A percentile compares a stretch with the other conserved stretches of the same genome.
phyloP scores from a whole-genome alignment of 1,284 basidiomycete genomes.

The Ustilago curta region DNA sequence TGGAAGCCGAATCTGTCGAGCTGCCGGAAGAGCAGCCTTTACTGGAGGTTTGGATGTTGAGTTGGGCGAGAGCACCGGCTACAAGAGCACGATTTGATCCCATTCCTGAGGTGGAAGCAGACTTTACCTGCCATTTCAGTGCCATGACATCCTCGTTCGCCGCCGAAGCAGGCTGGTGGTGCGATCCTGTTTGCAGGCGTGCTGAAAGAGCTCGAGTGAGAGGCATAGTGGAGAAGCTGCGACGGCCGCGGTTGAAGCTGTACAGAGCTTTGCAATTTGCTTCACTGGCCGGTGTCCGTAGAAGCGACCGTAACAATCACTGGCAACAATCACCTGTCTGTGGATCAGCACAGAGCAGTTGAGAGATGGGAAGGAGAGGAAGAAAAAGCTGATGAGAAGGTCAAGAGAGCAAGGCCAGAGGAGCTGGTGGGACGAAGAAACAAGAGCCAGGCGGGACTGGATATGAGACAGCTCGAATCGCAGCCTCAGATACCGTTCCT shows the following conservation, averaged over 20 bases:
- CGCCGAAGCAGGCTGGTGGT: constrained; percentile 13
- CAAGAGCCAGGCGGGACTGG: neutral
- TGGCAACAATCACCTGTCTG: neutral
- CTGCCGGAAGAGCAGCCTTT: constrained; percentile 19
- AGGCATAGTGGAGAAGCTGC: constrained; percentile 24
- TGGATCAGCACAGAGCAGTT: neutral
- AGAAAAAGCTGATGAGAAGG: neutral
- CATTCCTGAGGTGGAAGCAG: constrained; percentile 1
- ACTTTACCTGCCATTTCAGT: constrained; percentile 29
- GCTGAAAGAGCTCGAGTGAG: constrained; percentile 43
- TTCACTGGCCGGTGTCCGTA: neutral
- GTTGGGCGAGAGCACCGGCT: constrained; percentile 27
- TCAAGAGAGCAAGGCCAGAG: neutral
- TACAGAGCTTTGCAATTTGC: neutral
- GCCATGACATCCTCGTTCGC: constrained; percentile 19
- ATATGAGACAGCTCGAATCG: neutral
- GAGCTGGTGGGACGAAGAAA: neutral
- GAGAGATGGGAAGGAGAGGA: neutral
- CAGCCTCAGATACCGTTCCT: neutral
- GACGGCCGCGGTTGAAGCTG: neutral
- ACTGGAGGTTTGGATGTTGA: constrained; percentile 23
- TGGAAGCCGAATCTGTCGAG: constrained; percentile 18
- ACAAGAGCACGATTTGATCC: constrained; percentile 22
- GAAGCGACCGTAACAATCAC: neutral
- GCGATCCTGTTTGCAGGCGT: constrained; percentile 29